Evolutionary conservation across 352 stramenopile species (phyloP).

Genomic region (Globisporangium orthogonon): DNA sequence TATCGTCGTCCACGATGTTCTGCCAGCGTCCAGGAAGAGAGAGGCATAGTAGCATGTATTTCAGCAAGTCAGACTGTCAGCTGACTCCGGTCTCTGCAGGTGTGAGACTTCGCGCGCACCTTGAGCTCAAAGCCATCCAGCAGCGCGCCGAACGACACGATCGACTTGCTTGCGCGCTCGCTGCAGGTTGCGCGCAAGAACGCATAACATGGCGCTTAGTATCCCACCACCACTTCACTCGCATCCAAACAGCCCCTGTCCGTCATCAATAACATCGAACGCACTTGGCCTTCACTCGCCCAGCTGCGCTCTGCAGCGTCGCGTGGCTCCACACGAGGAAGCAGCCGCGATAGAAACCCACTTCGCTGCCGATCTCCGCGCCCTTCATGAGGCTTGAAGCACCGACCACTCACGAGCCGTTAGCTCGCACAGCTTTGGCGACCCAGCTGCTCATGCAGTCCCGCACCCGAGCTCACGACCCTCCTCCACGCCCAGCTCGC

Average conservation of each 20-base stretch:
- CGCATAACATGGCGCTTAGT: slow-evolving; percentile 6
- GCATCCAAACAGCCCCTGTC: not conserved
- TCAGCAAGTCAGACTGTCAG: not conserved
- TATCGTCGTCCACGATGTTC: slow-evolving; percentile 79
- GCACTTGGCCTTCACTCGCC: slow-evolving; percentile 26
- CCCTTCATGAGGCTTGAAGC: slow-evolving; percentile 37
- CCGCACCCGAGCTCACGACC: slow-evolving; percentile 62
- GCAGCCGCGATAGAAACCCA: slow-evolving; percentile 81
- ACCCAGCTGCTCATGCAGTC: too few species aligned
- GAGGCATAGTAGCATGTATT: too few species aligned
- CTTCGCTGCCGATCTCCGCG: slow-evolving; percentile 72
- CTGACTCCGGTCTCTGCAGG: too few species aligned
- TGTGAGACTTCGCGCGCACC: slow-evolving; percentile 17
- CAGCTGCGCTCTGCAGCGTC: slow-evolving; percentile 37
- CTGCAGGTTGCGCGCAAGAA: slow-evolving; percentile 15
- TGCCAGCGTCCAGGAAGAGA: slow-evolving; percentile 10
- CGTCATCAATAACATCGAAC: not conserved
- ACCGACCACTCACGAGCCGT: too few species aligned
- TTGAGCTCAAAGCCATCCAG: slow-evolving; percentile 59
- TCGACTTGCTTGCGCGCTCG: slow-evolving; percentile 47
- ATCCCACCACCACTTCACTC: not conserved
- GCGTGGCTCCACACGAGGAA: slow-evolving; percentile 50
- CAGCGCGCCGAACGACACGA: slow-evolving; percentile 44
- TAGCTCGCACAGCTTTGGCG: too few species aligned
- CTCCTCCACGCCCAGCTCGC: slow-evolving; percentile 63